Base-by-base conservation (phyloP, 306 rosid genomes). In the Cajanus cajan region DNA sequence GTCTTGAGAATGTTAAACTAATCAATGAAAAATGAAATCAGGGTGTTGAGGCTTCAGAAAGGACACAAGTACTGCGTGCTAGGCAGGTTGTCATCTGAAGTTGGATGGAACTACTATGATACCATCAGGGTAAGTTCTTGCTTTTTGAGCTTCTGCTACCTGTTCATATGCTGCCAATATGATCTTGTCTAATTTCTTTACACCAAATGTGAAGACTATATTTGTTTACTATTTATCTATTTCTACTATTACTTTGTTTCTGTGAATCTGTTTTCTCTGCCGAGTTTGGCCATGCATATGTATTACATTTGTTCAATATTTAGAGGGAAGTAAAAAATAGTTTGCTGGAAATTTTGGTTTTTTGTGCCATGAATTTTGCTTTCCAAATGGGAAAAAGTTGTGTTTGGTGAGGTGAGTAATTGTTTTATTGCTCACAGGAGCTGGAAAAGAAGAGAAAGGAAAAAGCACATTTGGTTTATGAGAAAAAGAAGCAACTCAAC, bases 391-490 rank as follows among this genome's bases (percentile, higher is more conserved):
- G n/a, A n/a, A n/a, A n/a, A n/a, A n/a, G n/a, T n/a, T 45, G 12
- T 65, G 33, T 58, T 43, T 34, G 15, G 36, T 63, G 19, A 71
- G 13, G 15, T 58, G 25, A 47, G 39, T 37, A n/a, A 45, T 47
- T 48, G 18, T 41, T 5, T 4, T 22, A 2, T 28, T 39, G 5
- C 11, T 22, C 25, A 36, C 83, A 90, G 95, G 95, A 88, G 82
- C 89, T 92, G 54, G 97, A 92, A 69, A 85, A 74, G 81, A 92
- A 92, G 93, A 87, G 97, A 74, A 92, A 92, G 89, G 97, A 92
- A 62, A 87, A 83, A 21, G 69, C 94, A 21, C 88, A 82, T 31
- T 39, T 75, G 16, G 83, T 83, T 2, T 92, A 92, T 14, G 97
- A 88, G 82, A 87, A 89, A 80, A 92, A 92, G 95, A 92, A 92